Base-by-base conservation (phyloP, 2,329 filamentous ascomycete species). In the Cucurbitaria berberidis region DNA sequence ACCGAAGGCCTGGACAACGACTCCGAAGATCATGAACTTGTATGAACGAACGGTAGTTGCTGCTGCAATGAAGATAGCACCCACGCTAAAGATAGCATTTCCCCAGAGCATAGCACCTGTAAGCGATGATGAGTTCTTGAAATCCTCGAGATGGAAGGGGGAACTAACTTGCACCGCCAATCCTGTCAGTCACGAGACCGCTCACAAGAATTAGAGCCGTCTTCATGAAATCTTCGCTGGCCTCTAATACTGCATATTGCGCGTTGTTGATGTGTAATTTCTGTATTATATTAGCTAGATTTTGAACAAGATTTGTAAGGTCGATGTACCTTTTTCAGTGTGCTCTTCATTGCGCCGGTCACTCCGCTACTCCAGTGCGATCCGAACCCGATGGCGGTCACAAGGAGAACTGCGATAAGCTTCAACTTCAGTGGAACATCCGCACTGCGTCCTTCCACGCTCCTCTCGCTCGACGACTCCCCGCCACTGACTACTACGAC, bases 181-280 rank as follows among this genome's bases (percentile, higher is more conserved):
- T 77, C 9, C 82, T 77, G 57, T 86, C 84, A 0, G 84, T 86
- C 1, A 86, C 64, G 1, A 85, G 57, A 1, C 85, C 85, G 19
- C 78, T 84, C 22, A 78, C 52, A 0, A 86, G 68, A 18, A 87
- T 84, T 2, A 87, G 67, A 0, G 79, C 75, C 0, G 82, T 85
- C 13, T 80, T 80, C 81, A 87, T 86, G 51, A 87, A 87, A 62
- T 86, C 80, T 57, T 86, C 82, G 38, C 84, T 86, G 0, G 84
- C 81, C 59, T 85, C 82, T 0, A 87, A 76, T 0, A 86, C 74
- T 0, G 85, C 79, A 60, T 81, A 87, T 60, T 86, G 80, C 0
- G 80, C 81, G 60, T 87, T 87, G 64, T 81, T 81, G 63, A 87
- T 86, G 41, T 81, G 56, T 36, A 87, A 75, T 76, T 85, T 40